These are phyloP conservation scores for Rhizopogon vulgaris DNA, from an alignment of 768 basidiomycete species.

Conservation along the genomic window DNA sequence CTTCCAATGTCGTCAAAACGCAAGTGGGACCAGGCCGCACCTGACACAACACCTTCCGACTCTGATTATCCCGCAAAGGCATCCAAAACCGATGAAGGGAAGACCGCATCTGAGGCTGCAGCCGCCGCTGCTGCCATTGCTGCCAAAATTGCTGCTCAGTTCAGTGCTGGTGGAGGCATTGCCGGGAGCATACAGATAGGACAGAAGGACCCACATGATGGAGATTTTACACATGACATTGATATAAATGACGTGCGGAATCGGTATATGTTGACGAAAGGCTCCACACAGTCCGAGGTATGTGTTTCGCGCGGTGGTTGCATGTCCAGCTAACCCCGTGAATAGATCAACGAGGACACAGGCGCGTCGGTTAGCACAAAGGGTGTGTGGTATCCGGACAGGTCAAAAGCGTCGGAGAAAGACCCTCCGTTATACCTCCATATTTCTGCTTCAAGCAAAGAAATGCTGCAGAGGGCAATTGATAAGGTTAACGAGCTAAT, in stretches of 20 bases:
- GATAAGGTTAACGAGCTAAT: slow-evolving; percentile 72
- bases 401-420: slow-evolving; percentile 82
- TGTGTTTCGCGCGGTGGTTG: slow-evolving; percentile 18
- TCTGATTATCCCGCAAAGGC: slow-evolving; percentile 36
- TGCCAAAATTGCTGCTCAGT: slow-evolving; percentile 91
- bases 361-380: slow-evolving; percentile 91
- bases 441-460: slow-evolving; percentile 70
- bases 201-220: slow-evolving; percentile 64
- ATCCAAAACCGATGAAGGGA: slow-evolving; percentile 41
- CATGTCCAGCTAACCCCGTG: background rate
- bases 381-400: slow-evolving; percentile 95
- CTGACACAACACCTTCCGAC: slow-evolving; percentile 39
- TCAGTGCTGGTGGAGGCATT: slow-evolving; percentile 41
- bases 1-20: slow-evolving; percentile 61
- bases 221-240: slow-evolving; percentile 82
- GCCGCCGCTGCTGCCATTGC: slow-evolving; percentile 83
- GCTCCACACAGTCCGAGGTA: slow-evolving; percentile 87
- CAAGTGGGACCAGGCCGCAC: slow-evolving; percentile 72
- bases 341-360: slow-evolving; percentile 85
- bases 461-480: slow-evolving; percentile 59
- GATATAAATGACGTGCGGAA: slow-evolving; percentile 97
- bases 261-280: slow-evolving; percentile 90
- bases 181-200: slow-evolving; percentile 36
- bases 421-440: slow-evolving; percentile 94
- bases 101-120: slow-evolving; percentile 51